Percentiles rank a stretch among this genome's conserved stretches.
These are phyloP conservation scores for Suhomyces choctaworum DNA, from an alignment of 1,139 yeast genomes.

Conservation along the genomic window DNA sequence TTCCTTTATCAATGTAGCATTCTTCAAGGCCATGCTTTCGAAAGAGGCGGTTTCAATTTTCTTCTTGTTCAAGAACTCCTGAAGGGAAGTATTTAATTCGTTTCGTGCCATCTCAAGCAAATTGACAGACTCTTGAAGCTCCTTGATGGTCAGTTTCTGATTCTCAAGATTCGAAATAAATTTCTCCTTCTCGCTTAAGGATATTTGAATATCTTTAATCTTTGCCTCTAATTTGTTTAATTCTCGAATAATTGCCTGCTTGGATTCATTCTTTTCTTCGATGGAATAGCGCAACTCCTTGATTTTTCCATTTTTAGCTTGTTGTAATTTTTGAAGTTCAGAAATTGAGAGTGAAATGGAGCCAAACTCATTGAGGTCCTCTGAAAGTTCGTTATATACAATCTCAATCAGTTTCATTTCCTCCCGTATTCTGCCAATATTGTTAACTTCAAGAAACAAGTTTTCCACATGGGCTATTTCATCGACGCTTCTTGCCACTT, in stretches of 20 bases:
- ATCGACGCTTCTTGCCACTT: background rate
- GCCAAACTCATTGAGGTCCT: constrained; percentile 41
- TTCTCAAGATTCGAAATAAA: constrained; percentile 43
- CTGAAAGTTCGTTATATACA: constrained; percentile 38
- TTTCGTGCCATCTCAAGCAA: constrained; percentile 8
- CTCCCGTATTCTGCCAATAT: constrained; percentile 33
- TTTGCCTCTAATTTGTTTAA: constrained; percentile 50
- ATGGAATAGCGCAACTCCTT: constrained; percentile 49
- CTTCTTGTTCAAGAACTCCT: constrained; percentile 16
- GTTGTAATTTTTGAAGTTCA: constrained; percentile 56
- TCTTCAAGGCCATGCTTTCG: constrained; percentile 23
- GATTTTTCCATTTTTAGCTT: constrained; percentile 40
- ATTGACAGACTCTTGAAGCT: constrained; percentile 3
- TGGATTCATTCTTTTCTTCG: constrained; percentile 45
- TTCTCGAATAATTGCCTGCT: constrained; percentile 51
- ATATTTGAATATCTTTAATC: constrained; percentile 57
- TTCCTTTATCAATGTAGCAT: constrained; percentile 10
- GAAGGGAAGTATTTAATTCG: constrained; percentile 17
- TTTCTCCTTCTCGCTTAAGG: constrained; percentile 56
- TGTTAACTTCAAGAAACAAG: constrained; percentile 33
- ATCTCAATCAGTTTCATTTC: constrained; percentile 36
- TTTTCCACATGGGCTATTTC: constrained; percentile 16
- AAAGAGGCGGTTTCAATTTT: constrained; percentile 25
- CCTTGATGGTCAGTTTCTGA: constrained; percentile 14
- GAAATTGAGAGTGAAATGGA: constrained; percentile 35